Conservation (phyloP, 768 basidiomycete species). For the Royoungia palumana region DNA sequence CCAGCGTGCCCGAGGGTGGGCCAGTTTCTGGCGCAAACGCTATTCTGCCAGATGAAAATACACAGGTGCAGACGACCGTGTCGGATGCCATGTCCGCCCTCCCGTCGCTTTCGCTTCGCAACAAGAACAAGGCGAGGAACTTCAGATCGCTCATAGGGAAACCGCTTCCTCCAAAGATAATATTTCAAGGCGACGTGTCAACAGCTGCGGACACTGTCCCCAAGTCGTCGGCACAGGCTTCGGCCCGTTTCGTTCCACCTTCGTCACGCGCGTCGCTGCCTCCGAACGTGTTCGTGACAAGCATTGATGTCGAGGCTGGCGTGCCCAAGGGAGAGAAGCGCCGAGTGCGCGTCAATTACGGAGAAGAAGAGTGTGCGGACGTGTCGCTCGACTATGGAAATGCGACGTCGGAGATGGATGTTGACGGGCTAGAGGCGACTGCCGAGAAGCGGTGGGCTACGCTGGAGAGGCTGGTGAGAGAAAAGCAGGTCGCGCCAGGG, state of each 20-base stretch:
- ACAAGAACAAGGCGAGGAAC: conserved; percentile 73
- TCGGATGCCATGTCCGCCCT: conserved; percentile 18
- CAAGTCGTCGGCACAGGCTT: conserved; percentile 1
- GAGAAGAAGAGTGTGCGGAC: background rate
- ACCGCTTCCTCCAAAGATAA: conserved; percentile 49
- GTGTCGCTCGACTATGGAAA: conserved; percentile 13
- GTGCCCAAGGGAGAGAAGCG: conserved; percentile 32
- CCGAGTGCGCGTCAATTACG: conserved; percentile 35
- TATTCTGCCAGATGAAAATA: conserved; percentile 12
- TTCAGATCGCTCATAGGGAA: conserved; percentile 52
- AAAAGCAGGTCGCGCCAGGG: conserved; percentile 29
- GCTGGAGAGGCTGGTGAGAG: conserved; percentile 21
- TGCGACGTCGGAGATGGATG: conserved; percentile 1
- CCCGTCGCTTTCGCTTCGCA: conserved; percentile 50
- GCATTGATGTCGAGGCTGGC: conserved; percentile 63
- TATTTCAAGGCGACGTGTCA: conserved; percentile 40
- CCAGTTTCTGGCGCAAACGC: conserved; percentile 42
- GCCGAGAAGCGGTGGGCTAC: conserved; percentile 18
- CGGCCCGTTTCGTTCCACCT: conserved; percentile 53
- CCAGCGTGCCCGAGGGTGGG: conserved; percentile 18
- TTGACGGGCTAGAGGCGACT: conserved; percentile 8
- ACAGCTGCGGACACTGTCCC: background rate
- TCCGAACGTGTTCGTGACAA: conserved; percentile 64
- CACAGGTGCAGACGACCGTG: background rate
- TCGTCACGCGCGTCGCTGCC: conserved; percentile 60